Evolutionary conservation across 495 filamentous ascomycete species (phyloP).

Genomic region (Aspergillus haitiensis): DNA sequence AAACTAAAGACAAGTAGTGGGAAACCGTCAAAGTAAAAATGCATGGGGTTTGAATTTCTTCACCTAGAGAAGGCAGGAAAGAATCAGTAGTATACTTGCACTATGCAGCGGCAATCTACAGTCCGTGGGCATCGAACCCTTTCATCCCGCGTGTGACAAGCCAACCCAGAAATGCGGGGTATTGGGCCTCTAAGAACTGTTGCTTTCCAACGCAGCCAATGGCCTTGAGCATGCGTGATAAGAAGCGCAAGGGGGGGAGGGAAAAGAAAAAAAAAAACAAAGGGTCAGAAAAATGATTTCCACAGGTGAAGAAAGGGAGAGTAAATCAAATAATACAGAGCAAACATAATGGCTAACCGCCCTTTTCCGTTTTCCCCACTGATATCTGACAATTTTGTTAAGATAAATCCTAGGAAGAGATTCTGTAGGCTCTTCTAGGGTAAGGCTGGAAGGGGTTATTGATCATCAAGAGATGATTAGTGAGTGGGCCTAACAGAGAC

Average conservation of each 20-base stretch:
- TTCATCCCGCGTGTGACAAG: conserved; percentile 20
- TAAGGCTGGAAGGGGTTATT: background rate
- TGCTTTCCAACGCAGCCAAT: conserved; percentile 9
- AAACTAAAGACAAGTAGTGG: background rate
- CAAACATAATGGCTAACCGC: background rate
- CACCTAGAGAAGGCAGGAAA: background rate
- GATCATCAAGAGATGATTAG: conserved; percentile 1
- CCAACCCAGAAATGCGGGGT: conserved; percentile 19
- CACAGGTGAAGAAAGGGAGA: background rate
- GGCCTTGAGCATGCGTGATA: conserved; percentile 1
- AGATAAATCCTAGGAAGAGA: background rate
- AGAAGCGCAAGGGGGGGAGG: background rate
- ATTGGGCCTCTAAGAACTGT: conserved; percentile 4
- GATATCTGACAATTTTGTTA: background rate
- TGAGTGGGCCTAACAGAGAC: background rate
- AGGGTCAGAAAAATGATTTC: background rate
- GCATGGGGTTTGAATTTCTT: conserved; percentile 13
- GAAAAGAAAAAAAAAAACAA: background rate
- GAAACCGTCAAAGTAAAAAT: conserved; percentile 3
- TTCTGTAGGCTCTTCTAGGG: background rate
- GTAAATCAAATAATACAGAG: background rate
- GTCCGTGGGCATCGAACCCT: background rate
- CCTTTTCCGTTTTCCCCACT: background rate
- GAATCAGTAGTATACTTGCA: background rate
- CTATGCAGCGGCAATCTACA: conserved; percentile 4